Evolutionary conservation across 2,329 filamentous ascomycete species (phyloP).

Genomic region (Neocucurbitaria cava): DNA sequence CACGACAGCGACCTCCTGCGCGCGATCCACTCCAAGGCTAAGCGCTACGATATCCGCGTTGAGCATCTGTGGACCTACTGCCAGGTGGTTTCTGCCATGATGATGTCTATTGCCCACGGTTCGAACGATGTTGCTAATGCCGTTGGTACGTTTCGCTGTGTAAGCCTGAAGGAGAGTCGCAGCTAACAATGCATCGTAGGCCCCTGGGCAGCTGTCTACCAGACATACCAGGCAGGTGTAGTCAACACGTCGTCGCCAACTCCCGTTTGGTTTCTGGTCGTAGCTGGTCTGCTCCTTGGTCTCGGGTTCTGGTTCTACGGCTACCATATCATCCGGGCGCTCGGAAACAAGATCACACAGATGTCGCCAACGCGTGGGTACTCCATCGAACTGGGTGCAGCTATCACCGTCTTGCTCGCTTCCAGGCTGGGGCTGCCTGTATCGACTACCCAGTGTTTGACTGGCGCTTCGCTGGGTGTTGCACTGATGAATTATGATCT

Average conservation of each 20-base stretch:
- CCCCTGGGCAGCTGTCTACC: slow-evolving; percentile 68
- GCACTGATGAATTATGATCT: slow-evolving; percentile 41
- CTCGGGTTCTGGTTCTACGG: slow-evolving; percentile 41
- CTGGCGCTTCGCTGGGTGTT: slow-evolving; percentile 31
- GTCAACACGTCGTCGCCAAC: slow-evolving; percentile 58
- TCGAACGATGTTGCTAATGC: slow-evolving; percentile 71
- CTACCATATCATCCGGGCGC: slow-evolving; percentile 69
- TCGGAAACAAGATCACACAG: slow-evolving; percentile 68
- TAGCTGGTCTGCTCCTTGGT: slow-evolving; percentile 60
- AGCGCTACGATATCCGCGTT: slow-evolving; percentile 54
- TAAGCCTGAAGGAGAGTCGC: too few species aligned
- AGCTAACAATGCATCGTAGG: too few species aligned
- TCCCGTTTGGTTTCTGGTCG: slow-evolving; percentile 66
- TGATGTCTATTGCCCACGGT: slow-evolving; percentile 75
- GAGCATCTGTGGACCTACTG: slow-evolving; percentile 58
- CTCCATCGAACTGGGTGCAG: slow-evolving; percentile 50
- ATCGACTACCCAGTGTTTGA: slow-evolving; percentile 67
- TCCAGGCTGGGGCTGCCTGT: slow-evolving; percentile 68
- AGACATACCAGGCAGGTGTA: slow-evolving; percentile 62
- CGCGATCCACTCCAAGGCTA: slow-evolving; percentile 51
- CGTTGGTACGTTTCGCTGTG: slow-evolving; percentile 10
- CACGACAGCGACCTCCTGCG: slow-evolving; percentile 50
- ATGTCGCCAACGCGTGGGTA: slow-evolving; percentile 65
- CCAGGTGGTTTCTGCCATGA: slow-evolving; percentile 64
- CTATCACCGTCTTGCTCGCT: slow-evolving; percentile 69